Evolutionary conservation across 306 rosid species (phyloP), one percentile per base, ranked within the genome.

Genomic region (Abrus pulchellus): DNA sequence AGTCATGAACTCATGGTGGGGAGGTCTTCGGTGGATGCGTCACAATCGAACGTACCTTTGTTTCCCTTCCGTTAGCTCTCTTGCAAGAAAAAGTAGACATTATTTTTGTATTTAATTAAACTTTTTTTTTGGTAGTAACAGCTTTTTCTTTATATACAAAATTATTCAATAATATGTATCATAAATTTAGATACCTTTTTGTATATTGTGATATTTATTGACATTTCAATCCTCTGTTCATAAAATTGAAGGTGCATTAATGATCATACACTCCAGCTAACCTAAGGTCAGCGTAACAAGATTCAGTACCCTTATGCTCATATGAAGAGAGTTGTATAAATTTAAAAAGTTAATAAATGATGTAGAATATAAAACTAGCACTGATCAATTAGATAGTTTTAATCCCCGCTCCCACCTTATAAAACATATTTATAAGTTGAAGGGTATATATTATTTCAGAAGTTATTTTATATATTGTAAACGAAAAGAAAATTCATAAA

Each of bases 11-110:
- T 75, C 82, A 80, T 87, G 90, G 92, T 82, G 92, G 91, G 81
- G 85, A 55, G 86, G 88, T 85, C 86, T 63, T 85, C 83, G 94
- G 92, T 93, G 96, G 96, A 89, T 85, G 91, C 70, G 89, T 93
- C 96, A 69, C 92, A 69, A 77, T 93, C 97, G 88, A 65, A 83
- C 68, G 88, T 77, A 79, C 87, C 94, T 84, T 88, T 88, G 86
- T 85, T 84, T 89, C 89, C 83, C 80, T 72, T 50, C 33, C 53
- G 49, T 83, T 87, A 29, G 45, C 85, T 86, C 82, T 61, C 77
- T 52, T 86, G 78, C 85, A 34, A 44, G 48, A 82, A 79, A 69
- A 74, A 82, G 72, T 44, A 70, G 75, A 65, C 74, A 65, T 68
- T 64, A 13, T 80, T 78, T 85, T 80, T 73, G 78, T 83, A 86